A percentile compares a stretch with the other conserved stretches of the same genome.
These are phyloP conservation scores for Lepidium africanum DNA, from an alignment of 345 rosid genomes.

Conservation along the genomic window DNA sequence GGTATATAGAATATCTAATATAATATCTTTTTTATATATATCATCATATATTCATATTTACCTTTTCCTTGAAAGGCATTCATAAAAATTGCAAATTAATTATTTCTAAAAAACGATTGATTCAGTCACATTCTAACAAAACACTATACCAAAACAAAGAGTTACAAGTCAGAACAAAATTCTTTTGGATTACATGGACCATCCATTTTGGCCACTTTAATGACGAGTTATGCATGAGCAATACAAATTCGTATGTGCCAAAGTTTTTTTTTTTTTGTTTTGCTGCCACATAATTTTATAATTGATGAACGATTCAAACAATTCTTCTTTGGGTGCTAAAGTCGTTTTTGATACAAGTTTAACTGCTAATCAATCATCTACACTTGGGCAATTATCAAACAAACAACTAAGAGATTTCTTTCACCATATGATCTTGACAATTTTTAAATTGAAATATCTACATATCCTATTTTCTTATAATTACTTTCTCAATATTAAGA, in stretches of 20 bases:
- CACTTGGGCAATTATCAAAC: neutral
- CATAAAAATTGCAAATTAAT: neutral
- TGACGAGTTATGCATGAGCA: slow-evolving; percentile 10
- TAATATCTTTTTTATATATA: too few species aligned
- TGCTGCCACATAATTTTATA: too few species aligned
- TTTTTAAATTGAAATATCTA: neutral
- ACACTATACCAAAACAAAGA: slow-evolving; percentile 3
- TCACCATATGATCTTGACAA: neutral
- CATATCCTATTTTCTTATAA: neutral
- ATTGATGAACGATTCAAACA: neutral
- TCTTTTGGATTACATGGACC: neutral
- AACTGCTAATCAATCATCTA: neutral
- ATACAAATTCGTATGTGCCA: neutral
- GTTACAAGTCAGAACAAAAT: neutral
- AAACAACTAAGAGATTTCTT: neutral
- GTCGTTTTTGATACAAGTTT: neutral
- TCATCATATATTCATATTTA: too few species aligned
- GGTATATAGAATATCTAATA: too few species aligned
- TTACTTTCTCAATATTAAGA: neutral
- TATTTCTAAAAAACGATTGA: neutral
- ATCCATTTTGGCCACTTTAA: neutral
- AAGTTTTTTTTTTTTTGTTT: too few species aligned
- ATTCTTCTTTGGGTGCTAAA: neutral
- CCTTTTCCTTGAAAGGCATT: neutral
- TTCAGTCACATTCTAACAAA: neutral